Evolutionary conservation across 345 rosid species (phyloP).

Genomic region (Rhodomyrtus tomentosa): DNA sequence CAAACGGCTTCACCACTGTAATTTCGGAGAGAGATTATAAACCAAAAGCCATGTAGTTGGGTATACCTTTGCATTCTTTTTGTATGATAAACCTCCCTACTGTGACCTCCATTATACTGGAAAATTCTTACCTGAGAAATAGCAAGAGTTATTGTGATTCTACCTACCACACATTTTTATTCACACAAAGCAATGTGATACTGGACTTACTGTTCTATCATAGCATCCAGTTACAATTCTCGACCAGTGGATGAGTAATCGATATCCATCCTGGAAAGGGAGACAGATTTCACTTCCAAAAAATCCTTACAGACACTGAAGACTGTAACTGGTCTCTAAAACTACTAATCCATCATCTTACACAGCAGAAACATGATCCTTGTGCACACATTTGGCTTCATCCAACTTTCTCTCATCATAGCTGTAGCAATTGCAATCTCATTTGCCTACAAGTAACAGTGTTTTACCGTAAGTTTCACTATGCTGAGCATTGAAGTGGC

Average conservation of each 20-base stretch:
- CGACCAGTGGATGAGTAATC: conserved; percentile 98
- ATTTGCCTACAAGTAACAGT: conserved; percentile 60
- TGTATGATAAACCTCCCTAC: conserved; percentile 89
- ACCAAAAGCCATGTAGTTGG: neutral
- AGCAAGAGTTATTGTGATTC: neutral
- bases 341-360: conserved; percentile 21
- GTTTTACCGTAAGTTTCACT: neutral
- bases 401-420: conserved; percentile 79
- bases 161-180: neutral
- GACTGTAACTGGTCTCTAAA: neutral
- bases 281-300: neutral
- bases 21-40: neutral
- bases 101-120: conserved; percentile 87
- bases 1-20: neutral
- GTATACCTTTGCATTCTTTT: conserved; percentile 98
- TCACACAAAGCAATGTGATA: neutral
- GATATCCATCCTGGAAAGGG: conserved; percentile 74
- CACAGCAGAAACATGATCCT: conserved; percentile 99
- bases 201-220: conserved; percentile 72
- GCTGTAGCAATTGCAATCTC: conserved; percentile 94
- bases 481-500: neutral
- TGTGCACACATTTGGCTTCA: conserved; percentile 89
- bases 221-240: conserved; percentile 95
- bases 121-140: conserved; percentile 66
- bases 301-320: neutral